Evolutionary conservation across 2,329 filamentous ascomycete species (phyloP).

Genomic region (Dryadomyces quercivorus): DNA sequence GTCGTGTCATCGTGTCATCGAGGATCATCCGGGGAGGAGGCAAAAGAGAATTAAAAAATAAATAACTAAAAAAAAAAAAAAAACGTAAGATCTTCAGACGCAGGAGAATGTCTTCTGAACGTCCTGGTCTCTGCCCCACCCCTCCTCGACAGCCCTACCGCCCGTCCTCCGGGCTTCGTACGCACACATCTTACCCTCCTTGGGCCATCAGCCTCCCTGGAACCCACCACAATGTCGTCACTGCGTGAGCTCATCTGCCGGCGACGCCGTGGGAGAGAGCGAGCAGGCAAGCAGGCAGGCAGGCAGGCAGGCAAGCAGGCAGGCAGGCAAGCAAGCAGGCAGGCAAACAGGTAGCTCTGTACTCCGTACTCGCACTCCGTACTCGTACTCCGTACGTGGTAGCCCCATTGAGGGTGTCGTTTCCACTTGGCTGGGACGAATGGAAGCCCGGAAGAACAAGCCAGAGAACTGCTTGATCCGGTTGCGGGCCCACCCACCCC

Average conservation of each 20-base stretch:
- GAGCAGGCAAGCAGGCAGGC: too few species aligned
- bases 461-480: too few species aligned
- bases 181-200: background rate
- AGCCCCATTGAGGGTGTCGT: background rate
- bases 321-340: too few species aligned
- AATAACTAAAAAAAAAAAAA: background rate
- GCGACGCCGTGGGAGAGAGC: background rate
- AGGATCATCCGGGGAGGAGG: too few species aligned
- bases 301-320: too few species aligned
- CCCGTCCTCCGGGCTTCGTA: too few species aligned
- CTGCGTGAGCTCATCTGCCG: background rate
- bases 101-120: too few species aligned
- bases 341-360: too few species aligned
- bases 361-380: too few species aligned
- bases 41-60: background rate
- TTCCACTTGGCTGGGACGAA: background rate
- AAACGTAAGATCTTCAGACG: background rate
- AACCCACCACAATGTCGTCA: background rate
- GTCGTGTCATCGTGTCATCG: too few species aligned
- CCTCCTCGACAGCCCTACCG: background rate
- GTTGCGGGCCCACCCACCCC: too few species aligned
- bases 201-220: background rate
- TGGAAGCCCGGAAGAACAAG: background rate
- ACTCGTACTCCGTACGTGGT: background rate
- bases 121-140: background rate